Conservation (phyloP, 2,329 filamentous ascomycete species). For the Fusarium fracticaudum region DNA sequence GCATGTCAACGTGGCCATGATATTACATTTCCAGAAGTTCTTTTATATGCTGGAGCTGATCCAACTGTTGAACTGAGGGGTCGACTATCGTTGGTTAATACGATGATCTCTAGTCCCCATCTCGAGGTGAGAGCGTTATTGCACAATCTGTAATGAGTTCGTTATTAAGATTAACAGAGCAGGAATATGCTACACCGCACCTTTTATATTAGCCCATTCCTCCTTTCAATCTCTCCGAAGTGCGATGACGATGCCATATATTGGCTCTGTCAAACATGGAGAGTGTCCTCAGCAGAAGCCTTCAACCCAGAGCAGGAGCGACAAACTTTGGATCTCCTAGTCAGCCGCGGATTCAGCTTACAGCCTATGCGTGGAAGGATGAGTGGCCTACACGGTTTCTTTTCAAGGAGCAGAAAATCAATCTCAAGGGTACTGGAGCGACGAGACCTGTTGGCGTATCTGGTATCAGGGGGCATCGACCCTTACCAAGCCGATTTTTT, state of each 20-base stretch:
- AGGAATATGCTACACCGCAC: accelerated
- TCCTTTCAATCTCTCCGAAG: no score
- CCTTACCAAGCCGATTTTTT: accelerated
- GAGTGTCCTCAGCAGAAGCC: accelerated
- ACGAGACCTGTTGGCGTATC: accelerated
- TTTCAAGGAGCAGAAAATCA: accelerated
- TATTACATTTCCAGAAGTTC: accelerated
- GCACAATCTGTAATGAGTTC: accelerated
- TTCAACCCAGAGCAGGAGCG: not conserved
- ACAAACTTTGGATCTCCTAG: accelerated
- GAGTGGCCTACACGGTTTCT: not conserved
- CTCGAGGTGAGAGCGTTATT: not conserved
- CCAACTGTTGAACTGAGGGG: accelerated
- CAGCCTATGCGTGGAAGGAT: accelerated
- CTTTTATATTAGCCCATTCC: not conserved
- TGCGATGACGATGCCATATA: no score
- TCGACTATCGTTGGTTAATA: no score
- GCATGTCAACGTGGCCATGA: accelerated
- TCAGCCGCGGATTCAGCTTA: accelerated
- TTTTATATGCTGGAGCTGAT: not conserved
- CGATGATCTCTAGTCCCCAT: no score
- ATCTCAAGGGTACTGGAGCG: not conserved
- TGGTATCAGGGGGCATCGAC: accelerated
- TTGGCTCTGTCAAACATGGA: accelerated
- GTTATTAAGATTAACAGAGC: accelerated